phyloP scores from a whole-genome alignment of 805 yeast genomes.

The Spathaspora hagerdaliae region DNA sequence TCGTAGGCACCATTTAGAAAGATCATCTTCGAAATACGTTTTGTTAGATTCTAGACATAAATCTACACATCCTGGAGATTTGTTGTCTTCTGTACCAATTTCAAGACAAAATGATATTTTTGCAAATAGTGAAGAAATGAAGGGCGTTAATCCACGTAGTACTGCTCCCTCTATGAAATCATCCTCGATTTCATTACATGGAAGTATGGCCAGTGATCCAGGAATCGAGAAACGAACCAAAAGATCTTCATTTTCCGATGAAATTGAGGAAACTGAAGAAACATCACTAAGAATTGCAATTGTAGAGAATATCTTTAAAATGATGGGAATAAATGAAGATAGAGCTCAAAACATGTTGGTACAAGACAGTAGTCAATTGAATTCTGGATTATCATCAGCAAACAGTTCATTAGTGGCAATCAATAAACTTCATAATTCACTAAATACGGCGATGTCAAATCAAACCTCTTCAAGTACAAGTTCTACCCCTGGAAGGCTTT shows the following conservation, averaged over 20 bases:
- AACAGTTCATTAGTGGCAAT: slow-evolving; percentile 24
- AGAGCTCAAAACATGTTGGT: neutral
- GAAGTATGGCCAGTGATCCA: neutral
- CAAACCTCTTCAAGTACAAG: neutral
- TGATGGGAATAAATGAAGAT: slow-evolving; percentile 53
- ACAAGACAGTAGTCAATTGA: neutral
- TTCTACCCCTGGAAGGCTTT: neutral
- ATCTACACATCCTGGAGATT: slow-evolving; percentile 76
- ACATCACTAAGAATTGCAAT: slow-evolving; percentile 58
- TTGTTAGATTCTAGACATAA: slow-evolving; percentile 48
- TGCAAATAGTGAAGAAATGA: slow-evolving; percentile 5
- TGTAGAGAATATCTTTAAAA: slow-evolving; percentile 64
- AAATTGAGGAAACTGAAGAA: slow-evolving; percentile 67
- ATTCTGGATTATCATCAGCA: slow-evolving; percentile 17
- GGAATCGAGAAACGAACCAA: neutral
- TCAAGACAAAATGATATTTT: slow-evolving; percentile 20
- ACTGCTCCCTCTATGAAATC: slow-evolving; percentile 2
- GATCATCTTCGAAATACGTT: slow-evolving; percentile 34
- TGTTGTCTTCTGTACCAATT: slow-evolving; percentile 75
- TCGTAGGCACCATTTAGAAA: slow-evolving; percentile 4
- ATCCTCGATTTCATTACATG: slow-evolving; percentile 12
- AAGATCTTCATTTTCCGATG: slow-evolving; percentile 41
- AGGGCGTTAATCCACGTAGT: slow-evolving; percentile 5
- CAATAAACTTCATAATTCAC: slow-evolving; percentile 3
- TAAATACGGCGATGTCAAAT: neutral